phyloP scores from a whole-genome alignment of 108 stramenopile genomes.

The Nannochloropsis granulata region DNA sequence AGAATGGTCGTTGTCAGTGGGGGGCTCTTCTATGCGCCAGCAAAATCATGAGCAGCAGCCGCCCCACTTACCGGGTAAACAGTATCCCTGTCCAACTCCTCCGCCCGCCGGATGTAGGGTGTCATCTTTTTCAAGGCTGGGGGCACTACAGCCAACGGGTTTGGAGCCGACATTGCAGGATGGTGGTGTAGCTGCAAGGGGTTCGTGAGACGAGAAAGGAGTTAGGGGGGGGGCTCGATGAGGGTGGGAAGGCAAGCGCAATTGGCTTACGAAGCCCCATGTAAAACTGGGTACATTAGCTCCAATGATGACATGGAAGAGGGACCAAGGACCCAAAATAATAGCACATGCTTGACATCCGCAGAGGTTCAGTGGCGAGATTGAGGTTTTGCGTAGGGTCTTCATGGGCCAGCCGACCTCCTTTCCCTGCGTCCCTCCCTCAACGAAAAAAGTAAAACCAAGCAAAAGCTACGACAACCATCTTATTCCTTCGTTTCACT shows the following conservation, averaged over 20 bases:
- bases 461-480: not conserved
- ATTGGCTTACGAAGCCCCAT: too few species aligned
- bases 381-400: too few species aligned
- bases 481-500: not conserved
- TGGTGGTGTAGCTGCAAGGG: not conserved
- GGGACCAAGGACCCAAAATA: too few species aligned
- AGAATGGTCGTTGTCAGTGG: not conserved
- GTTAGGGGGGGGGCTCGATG: not conserved
- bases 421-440: not conserved
- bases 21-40: too few species aligned
- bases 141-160: conserved; percentile 7
- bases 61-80: not conserved
- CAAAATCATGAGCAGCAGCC: too few species aligned
- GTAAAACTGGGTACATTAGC: too few species aligned
- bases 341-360: too few species aligned
- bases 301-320: too few species aligned
- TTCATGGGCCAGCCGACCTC: not conserved
- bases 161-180: not conserved
- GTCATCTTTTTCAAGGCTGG: conserved; percentile 23
- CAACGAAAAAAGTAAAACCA: not conserved
- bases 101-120: conserved; percentile 29
- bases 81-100: conserved; percentile 20
- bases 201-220: not conserved
- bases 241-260: not conserved
- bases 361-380: too few species aligned